Percentiles rank a stretch among this genome's conserved stretches.
Evolutionary conservation across 2,329 filamentous ascomycete species (phyloP).

Genomic region (Corynespora cassiicola): DNA sequence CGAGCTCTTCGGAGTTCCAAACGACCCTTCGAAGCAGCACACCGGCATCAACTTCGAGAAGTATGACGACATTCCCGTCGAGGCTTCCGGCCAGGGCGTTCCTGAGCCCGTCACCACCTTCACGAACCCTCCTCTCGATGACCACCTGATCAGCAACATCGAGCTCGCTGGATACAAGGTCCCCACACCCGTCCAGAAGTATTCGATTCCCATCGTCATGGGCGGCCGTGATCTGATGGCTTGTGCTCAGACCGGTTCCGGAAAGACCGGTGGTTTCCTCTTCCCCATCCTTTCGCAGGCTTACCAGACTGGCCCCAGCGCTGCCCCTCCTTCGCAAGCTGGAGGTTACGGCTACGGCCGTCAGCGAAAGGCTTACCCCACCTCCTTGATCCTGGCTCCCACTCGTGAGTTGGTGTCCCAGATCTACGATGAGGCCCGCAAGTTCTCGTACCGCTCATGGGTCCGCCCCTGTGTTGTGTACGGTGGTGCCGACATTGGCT

Average conservation of each 20-base stretch:
- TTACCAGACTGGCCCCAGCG: conserved; percentile 84
- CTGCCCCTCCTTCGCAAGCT: conserved; percentile 66
- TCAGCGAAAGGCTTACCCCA: conserved; percentile 97
- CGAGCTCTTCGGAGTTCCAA: conserved; percentile 88
- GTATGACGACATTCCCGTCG: conserved; percentile 99
- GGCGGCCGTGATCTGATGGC: conserved; percentile 98
- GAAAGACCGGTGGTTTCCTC: conserved; percentile 99
- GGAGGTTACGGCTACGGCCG: conserved; percentile 76
- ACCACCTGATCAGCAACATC: conserved; percentile 93
- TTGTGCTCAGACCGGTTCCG: conserved; percentile 98
- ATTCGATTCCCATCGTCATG: conserved; percentile 99
- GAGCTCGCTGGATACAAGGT: conserved; percentile 92
- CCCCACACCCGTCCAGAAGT: conserved; percentile 97
- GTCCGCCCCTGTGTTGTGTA: conserved; percentile 98
- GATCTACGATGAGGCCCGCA: conserved; percentile 96
- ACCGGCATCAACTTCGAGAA: conserved; percentile 99
- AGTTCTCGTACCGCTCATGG: conserved; percentile 99
- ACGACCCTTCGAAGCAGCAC: conserved; percentile 94
- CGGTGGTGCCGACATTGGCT: conserved; percentile 97
- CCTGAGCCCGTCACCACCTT: conserved; percentile 91
- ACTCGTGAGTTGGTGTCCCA: conserved; percentile 98
- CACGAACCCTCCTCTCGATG: conserved; percentile 92
- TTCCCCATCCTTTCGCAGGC: conserved; percentile 99
- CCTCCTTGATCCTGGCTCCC: conserved; percentile 91
- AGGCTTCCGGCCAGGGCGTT: conserved; percentile 91